Base-by-base conservation (phyloP, 345 rosid species). In the Salix viminalis region DNA sequence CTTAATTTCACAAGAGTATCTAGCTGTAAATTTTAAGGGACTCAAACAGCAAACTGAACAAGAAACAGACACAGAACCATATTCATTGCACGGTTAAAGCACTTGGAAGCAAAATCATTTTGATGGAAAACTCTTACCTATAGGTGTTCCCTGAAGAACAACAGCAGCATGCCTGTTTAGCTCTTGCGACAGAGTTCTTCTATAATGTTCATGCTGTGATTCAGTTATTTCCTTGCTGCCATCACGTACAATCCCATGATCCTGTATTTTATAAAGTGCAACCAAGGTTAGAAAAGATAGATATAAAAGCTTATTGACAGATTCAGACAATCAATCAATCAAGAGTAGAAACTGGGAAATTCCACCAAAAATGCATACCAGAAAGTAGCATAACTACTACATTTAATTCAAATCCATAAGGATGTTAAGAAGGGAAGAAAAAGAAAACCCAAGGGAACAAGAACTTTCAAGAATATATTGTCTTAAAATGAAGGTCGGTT, bases 81-180 rank as follows among this genome's bases (percentile, higher is more conserved):
- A 60, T 65, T 65, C 67, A n/a, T 41, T 36, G 34, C 67, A 13
- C 5, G 34, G 7, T 44, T 24, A 54, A 64, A 70, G 58, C 44
- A 39, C 46, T 42, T 30, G 44, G 18, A 75, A 16, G 46, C 46
- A 15, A 67, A 41, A 64, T 44, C 65, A 67, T 23, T 64, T 36
- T 28, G 65, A 36, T 23, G 19, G 60, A 71, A 72, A 39, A 28
- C 30, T 75, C 79, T 76, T 78, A 89, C 99, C 97, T 77, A 91
- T 79, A 84, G 83, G 65, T 82, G 91, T 83, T 85, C 99, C 99
- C 79, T 91, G 94, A 79, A 93, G 94, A 83, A 95, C 96, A 79
- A 93, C 94, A 73, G 94, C 95, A 71, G 94, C 93, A 86, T 95
- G 99, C 66, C 97, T 87, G 70, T 91, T 91, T 77, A 95, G 88